Base-by-base conservation (phyloP, 179 eudicot species). In the Monotropa hypopitys region DNA sequence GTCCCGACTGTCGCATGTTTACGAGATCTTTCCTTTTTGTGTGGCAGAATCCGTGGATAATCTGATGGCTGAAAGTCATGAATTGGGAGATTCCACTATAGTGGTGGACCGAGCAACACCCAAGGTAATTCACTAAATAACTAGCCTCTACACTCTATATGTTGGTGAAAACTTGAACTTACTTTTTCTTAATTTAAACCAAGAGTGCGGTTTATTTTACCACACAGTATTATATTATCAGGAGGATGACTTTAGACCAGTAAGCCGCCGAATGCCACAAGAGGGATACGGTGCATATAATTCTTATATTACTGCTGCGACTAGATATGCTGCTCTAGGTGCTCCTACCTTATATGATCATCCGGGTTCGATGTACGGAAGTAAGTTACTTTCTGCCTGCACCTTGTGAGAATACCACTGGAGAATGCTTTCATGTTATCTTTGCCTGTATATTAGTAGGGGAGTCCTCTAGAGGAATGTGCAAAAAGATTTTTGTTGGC, bases 61-160 rank as follows among this genome's bases (percentile, higher is more conserved):
- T 80, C 85, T 96, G 81, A 96, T 96, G 96, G 82, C 81, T 42
- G 98, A 96, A 74, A 91, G 89, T 80, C 99, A 96, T 78, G 99
- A 96, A 80, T 72, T 96, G 86, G 98, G 98, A 72, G 99, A 93
- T 74, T 89, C 99, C 56, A 85, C 90, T 53, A 84, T 96, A n/a
- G 99, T 94, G 76, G 99, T 96, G 73, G 99, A 96, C 85, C 84
- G 99, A 81, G 99, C 99, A 28, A 94, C 99, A 45, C 99, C 99
- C 0, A 96, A 96, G 94, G 99, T 76, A 89, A 82, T 67, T 45
- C 26, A 71, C 30, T 28, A 15, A 8, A 47, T 61, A 42, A 32
- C 67, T 35, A 35, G 42, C 54, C 45, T 76, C 7, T 45, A 2
- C 38, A 30, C 12, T 62, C 78, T 32, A 46, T 10, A 15, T 62